Conservation (phyloP, 1,139 yeast species). For the Wickerhamomyces sp. region DNA sequence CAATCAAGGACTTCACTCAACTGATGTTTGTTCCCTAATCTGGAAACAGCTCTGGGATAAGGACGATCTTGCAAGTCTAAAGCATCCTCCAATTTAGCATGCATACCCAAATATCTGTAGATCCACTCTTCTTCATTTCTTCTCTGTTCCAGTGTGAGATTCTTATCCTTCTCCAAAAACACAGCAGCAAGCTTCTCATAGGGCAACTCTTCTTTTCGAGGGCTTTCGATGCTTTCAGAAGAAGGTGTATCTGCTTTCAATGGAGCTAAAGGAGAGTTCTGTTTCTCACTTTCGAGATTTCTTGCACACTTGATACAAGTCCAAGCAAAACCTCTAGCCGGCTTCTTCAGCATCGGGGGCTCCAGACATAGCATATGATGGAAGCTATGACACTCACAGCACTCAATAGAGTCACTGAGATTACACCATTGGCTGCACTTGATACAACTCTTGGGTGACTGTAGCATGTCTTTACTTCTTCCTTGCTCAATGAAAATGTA, state of each 20-base stretch:
- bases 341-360: conserved; percentile 77
- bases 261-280: not conserved
- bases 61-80: conserved; percentile 77
- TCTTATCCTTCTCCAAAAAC: conserved; percentile 42
- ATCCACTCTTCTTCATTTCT: conserved; percentile 69
- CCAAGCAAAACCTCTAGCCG: conserved; percentile 90
- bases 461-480: conserved; percentile 56
- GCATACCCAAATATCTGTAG: conserved; percentile 74
- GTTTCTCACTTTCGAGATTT: conserved; percentile 22
- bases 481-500: conserved; percentile 75
- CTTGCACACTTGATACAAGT: conserved; percentile 79
- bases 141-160: conserved; percentile 40
- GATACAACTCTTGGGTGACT: conserved; percentile 66
- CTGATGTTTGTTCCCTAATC: conserved; percentile 74
- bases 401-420: conserved; percentile 66
- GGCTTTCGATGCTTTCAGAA: not conserved
- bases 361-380: conserved; percentile 84
- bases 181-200: conserved; percentile 58
- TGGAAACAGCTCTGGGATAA: conserved; percentile 75
- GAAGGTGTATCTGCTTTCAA: not conserved
- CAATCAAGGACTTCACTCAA: conserved; percentile 62
- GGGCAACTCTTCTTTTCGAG: conserved; percentile 37
- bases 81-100: conserved; percentile 72
- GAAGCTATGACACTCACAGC: conserved; percentile 68
- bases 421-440: conserved; percentile 85